Evolutionary conservation across 352 stramenopile genomes (phyloP), one percentile per base, ranked within the genome.

Genomic region (Pythium vanterpoolii): DNA sequence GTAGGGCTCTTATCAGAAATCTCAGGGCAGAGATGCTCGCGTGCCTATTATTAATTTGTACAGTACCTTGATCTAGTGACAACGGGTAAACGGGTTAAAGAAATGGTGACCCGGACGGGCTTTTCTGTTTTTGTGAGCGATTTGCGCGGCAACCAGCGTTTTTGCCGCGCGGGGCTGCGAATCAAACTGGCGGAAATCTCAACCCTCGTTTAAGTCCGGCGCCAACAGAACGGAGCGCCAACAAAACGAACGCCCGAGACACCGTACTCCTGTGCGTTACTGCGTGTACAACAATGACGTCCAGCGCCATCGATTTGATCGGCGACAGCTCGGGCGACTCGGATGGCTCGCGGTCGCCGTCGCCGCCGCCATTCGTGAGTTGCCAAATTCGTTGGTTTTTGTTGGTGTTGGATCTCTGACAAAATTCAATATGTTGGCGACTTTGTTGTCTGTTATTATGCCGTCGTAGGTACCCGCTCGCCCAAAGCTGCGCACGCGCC

Each of bases 401-500:
- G 33, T 50, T 19, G 49, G 31, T 19, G 50, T 48, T 66, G 24
- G 18, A 39, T 68, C 46, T 14, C 23, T 27, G 21, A 43, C 42
- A 34, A 59, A 27, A 18, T 59, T 33, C 48, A 57, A 57, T n/a
- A 9, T 23, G 42, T 66, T 66, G 49, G 50, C 24, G 34, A n/a
- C n/a, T n/a, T n/a, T n/a, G n/a, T n/a, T n/a, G n/a, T n/a, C n/a
- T n/a, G n/a, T n/a, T 26, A 8, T 45, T 57, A 19, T 8, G 34
- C 27, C 28, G 5, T 11, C 30, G 31, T 28, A 66, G 58, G 34
- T 23, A 10, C 49, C 58, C n/a, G 40, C 54, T 8, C 69, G 74
- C n/a, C 74, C 72, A 14, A 82, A 83, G 46, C 64, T 82, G 7
- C 52, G 65, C 21, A 78, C 72, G n/a, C 69, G 62, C 45, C 72